Conservation (phyloP, 768 basidiomycete species). For the Cystobasidium ongulense region DNA sequence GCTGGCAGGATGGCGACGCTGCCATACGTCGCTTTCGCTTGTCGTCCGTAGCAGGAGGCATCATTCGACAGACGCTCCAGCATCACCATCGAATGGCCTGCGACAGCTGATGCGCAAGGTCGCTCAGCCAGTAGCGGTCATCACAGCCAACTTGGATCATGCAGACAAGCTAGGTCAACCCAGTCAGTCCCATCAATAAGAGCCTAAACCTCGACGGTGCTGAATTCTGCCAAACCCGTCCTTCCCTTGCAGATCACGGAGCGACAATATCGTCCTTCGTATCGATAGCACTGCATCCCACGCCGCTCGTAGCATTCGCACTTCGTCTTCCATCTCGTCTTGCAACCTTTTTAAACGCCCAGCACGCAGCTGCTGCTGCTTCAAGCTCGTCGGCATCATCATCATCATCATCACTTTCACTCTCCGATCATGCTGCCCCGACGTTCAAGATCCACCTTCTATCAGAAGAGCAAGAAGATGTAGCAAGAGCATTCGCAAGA, state of each 20-base stretch:
- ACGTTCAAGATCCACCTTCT: conserved; percentile 28
- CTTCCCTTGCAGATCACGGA: conserved; percentile 28
- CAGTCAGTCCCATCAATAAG: too few species aligned
- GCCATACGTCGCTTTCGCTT: not conserved
- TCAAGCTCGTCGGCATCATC: not conserved
- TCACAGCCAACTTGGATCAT: conserved; percentile 23
- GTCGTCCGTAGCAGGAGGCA: not conserved
- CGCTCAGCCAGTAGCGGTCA: conserved; percentile 30
- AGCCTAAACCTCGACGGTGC: not conserved
- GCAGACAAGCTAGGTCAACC: not conserved
- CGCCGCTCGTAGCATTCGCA: conserved; percentile 28
- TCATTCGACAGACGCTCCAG: not conserved
- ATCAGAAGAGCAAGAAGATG: conserved; percentile 6
- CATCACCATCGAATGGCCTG: conserved; percentile 20
- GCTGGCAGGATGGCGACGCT: conserved; percentile 22
- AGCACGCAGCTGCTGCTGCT: not conserved
- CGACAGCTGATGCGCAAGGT: conserved; percentile 25
- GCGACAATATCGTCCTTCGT: conserved; percentile 29
- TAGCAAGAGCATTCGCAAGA: conserved; percentile 23
- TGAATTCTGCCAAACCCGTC: too few species aligned
- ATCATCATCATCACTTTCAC: not conserved
- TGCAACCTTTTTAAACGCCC: not conserved
- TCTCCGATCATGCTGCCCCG: not conserved
- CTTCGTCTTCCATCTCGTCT: conserved; percentile 23
- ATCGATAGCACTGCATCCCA: conserved; percentile 23